These are phyloP conservation scores for Rubus idaeus DNA, from an alignment of 306 rosid genomes.

Conservation along the genomic window DNA sequence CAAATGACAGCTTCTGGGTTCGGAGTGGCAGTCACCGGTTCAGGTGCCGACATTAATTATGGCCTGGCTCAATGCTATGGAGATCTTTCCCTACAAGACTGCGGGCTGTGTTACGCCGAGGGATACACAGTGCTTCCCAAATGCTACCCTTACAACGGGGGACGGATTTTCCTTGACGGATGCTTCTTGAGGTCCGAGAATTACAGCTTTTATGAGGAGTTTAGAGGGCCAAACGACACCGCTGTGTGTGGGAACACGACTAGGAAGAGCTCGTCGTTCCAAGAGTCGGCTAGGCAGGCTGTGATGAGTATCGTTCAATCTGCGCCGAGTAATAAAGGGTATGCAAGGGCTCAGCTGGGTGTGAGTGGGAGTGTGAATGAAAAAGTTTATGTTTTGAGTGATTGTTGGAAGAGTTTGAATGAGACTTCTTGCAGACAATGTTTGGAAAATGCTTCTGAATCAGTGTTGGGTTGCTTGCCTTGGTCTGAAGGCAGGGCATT, in stretches of 20 bases:
- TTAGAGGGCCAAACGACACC: slow-evolving; percentile 49
- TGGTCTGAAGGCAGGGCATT: slow-evolving; percentile 74
- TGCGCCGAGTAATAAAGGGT: slow-evolving; percentile 53
- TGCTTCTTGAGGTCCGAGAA: slow-evolving; percentile 94
- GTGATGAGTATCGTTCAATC: slow-evolving; percentile 42
- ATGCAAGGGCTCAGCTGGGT: slow-evolving; percentile 42
- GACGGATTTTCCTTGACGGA: slow-evolving; percentile 81
- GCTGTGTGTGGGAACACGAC: slow-evolving; percentile 62
- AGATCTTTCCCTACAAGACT: slow-evolving; percentile 78
- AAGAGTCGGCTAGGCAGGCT: slow-evolving; percentile 46
- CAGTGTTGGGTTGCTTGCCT: slow-evolving; percentile 71
- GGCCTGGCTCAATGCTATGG: slow-evolving; percentile 95
- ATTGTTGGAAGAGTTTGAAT: slow-evolving; percentile 81
- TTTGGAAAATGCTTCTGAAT: slow-evolving; percentile 65
- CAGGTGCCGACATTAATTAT: slow-evolving; percentile 63
- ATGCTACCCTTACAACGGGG: slow-evolving; percentile 69
- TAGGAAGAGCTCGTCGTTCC: slow-evolving; percentile 42
- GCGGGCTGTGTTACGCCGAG: slow-evolving; percentile 80
- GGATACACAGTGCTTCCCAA: slow-evolving; percentile 80
- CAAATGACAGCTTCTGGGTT: slow-evolving; percentile 65
- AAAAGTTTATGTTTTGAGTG: slow-evolving; percentile 64
- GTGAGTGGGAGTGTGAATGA: slow-evolving; percentile 42
- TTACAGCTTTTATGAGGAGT: slow-evolving; percentile 69
- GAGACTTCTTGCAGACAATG: slow-evolving; percentile 66
- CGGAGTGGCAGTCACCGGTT: slow-evolving; percentile 65